Evolutionary conservation across 352 stramenopile species (phyloP), one percentile per base, ranked within the genome.

Genomic region (Phytophthora kernoviae): DNA sequence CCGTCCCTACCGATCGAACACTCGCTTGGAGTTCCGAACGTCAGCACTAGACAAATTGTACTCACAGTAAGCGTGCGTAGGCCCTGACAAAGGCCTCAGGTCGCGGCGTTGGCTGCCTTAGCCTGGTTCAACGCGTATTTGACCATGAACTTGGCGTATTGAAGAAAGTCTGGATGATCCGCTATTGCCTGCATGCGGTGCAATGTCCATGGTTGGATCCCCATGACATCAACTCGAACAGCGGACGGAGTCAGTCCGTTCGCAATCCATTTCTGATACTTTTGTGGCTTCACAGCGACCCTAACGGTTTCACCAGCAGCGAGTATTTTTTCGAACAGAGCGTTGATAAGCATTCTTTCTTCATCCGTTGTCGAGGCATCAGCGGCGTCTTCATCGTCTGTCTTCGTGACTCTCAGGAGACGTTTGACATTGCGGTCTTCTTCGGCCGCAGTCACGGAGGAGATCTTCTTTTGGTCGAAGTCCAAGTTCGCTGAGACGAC

Each of bases 281-380:
- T 54, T 33, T 61, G 44, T 32, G 17, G 17, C 26, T 54, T 62
- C 11, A 36, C 33, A 4, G 27, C 26, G 36, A 40, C 44, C 44
- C 33, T 43, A 33, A 24, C 45, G 3, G 32, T 43, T n/a, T 62
- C 44, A 18, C 54, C 27, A 44, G 54, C 45, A 44, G 54, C 54
- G 4, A 36, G 44, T 5, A 62, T 26, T 15, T 55, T 55, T 26
- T 45, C 54, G 4, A 55, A 36, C 11, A 50, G 24, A 20, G 32
- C n/a, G 34, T 55, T 62, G 14, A 62, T 49, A n/a, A 62, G 48
- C 54, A 62, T 40, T 32, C 37, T 54, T 4, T 62, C 54, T 45
- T 58, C 51, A 24, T 20, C 37, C n/a, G 37, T 11, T 11, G 14
- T 43, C 37, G 27, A 44, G n/a, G 20, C 22, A 11, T 47, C 18